Conservation (phyloP, 768 basidiomycete genomes). For the Leccinum rimulosum region DNA sequence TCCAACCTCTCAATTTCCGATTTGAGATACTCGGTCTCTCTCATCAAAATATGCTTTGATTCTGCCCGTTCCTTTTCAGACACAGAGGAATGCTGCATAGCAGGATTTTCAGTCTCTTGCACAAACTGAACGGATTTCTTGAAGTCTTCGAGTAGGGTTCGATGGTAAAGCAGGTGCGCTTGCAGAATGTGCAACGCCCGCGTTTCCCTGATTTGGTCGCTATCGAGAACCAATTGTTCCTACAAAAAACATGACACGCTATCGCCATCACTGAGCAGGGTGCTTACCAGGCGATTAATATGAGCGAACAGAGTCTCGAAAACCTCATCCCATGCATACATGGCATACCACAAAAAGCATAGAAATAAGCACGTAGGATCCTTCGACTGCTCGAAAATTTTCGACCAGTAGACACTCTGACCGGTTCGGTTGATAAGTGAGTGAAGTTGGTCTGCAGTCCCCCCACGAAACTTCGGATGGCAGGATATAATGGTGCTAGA, state of each 20-base stretch:
- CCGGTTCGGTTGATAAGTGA: slow-evolving; percentile 31
- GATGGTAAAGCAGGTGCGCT: slow-evolving; percentile 58
- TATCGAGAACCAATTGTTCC: slow-evolving; percentile 45
- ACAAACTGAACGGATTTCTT: slow-evolving; percentile 51
- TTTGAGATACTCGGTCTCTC: slow-evolving; percentile 46
- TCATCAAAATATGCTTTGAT: slow-evolving; percentile 38
- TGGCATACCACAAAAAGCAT: slow-evolving; percentile 54
- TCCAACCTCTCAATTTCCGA: slow-evolving; percentile 51
- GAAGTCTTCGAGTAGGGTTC: slow-evolving; percentile 52
- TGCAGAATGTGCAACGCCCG: slow-evolving; percentile 54
- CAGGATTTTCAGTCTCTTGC: slow-evolving; percentile 46
- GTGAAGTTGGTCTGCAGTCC: slow-evolving; percentile 27
- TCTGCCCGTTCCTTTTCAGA: slow-evolving; percentile 3
- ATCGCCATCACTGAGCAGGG: not conserved
- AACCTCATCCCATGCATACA: slow-evolving; percentile 63
- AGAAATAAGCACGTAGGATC: slow-evolving; percentile 59
- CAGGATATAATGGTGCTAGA: slow-evolving; percentile 29
- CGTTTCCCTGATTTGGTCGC: slow-evolving; percentile 43
- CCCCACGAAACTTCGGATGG: slow-evolving; percentile 23
- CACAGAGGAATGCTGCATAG: slow-evolving; percentile 34
- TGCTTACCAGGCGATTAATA: slow-evolving; percentile 47
- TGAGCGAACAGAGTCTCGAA: slow-evolving; percentile 51
- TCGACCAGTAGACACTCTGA: slow-evolving; percentile 33
- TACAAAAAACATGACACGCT: slow-evolving; percentile 18
- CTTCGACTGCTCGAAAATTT: slow-evolving; percentile 23